Evolutionary conservation across 805 yeast genomes (phyloP).

Genomic region (Starmerella geochares): DNA sequence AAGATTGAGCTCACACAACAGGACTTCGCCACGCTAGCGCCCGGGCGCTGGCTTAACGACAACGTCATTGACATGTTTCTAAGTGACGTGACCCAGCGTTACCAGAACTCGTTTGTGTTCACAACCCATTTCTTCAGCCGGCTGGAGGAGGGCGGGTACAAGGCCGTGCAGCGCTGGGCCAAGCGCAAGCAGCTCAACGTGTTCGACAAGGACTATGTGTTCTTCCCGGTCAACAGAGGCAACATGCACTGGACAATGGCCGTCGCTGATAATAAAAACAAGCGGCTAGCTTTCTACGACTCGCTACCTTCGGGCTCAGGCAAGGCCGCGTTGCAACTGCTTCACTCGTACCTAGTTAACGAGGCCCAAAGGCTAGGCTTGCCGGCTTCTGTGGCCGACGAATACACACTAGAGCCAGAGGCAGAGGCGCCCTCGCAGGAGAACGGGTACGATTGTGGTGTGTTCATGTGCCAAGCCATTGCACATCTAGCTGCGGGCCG

Average conservation of each 20-base stretch:
- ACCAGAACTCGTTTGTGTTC: slow-evolving; percentile 51
- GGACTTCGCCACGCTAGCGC: slow-evolving; percentile 63
- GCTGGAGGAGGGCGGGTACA: slow-evolving; percentile 60
- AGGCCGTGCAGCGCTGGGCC: slow-evolving; percentile 77
- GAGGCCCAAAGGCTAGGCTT: slow-evolving; percentile 51
- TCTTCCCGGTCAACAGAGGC: slow-evolving; percentile 77
- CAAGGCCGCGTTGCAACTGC: slow-evolving; percentile 33
- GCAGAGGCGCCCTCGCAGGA: slow-evolving; percentile 67
- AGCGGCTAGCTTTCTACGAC: slow-evolving; percentile 62
- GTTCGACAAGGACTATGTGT: slow-evolving; percentile 49
- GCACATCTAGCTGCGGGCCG: slow-evolving; percentile 46
- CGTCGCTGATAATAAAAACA: slow-evolving; percentile 52
- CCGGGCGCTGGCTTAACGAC: slow-evolving; percentile 80
- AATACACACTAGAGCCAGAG: slow-evolving; percentile 23
- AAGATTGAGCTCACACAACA: slow-evolving; percentile 51
- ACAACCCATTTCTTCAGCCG: slow-evolving; percentile 82
- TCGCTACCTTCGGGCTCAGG: slow-evolving; percentile 43
- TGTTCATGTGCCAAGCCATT: slow-evolving; percentile 74
- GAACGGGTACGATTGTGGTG: slow-evolving; percentile 93
- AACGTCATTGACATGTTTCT: slow-evolving; percentile 77
- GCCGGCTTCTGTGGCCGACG: slow-evolving; percentile 17
- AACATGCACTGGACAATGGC: slow-evolving; percentile 90
- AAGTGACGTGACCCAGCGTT: slow-evolving; percentile 36
- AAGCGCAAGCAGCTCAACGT: slow-evolving; percentile 62
- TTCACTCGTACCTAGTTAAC: slow-evolving; percentile 52